Conservation (phyloP, 805 yeast genomes). For the Metschnikowia similis region DNA sequence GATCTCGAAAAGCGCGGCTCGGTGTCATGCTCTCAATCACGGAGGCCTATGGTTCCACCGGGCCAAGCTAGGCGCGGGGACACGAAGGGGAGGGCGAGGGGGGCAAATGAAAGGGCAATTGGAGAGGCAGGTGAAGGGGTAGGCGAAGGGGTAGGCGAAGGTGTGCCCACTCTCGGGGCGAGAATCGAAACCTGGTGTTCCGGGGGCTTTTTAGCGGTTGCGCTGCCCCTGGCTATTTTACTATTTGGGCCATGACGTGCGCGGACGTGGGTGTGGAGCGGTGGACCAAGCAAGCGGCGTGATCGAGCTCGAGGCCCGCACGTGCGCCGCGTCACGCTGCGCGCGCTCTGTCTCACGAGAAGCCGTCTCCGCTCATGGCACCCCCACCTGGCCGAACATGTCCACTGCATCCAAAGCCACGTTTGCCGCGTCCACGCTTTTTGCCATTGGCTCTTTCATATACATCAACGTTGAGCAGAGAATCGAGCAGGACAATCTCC, state of each 20-base stretch:
- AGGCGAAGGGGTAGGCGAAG: too few relatives aligned
- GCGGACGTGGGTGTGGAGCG: not conserved
- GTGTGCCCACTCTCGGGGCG: too few relatives aligned
- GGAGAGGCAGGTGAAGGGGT: too few relatives aligned
- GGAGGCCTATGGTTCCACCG: not conserved
- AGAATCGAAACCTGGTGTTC: too few relatives aligned
- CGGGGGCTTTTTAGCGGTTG: too few relatives aligned
- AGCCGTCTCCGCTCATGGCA: not conserved
- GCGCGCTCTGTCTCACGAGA: not conserved
- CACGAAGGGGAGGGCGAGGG: too few relatives aligned
- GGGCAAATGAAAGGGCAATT: too few relatives aligned
- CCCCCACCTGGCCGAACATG: slow-evolving; percentile 37
- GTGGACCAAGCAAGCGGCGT: not conserved
- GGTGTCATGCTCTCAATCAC: not conserved
- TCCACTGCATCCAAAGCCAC: slow-evolving; percentile 79
- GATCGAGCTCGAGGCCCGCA: not conserved
- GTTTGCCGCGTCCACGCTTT: slow-evolving; percentile 51
- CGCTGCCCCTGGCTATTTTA: not conserved
- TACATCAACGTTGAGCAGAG: slow-evolving; percentile 71
- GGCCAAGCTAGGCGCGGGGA: too few relatives aligned
- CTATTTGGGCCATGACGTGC: not conserved
- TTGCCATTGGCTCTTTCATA: slow-evolving; percentile 56
- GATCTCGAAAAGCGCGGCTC: slow-evolving; percentile 5
- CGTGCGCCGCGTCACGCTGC: not conserved
- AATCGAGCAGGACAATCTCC: slow-evolving; percentile 64